A percentile compares a stretch with the other conserved stretches of the same genome.
These are phyloP conservation scores for Kodamaea nitidulidarum DNA, from an alignment of 805 yeast species.

Conservation along the genomic window DNA sequence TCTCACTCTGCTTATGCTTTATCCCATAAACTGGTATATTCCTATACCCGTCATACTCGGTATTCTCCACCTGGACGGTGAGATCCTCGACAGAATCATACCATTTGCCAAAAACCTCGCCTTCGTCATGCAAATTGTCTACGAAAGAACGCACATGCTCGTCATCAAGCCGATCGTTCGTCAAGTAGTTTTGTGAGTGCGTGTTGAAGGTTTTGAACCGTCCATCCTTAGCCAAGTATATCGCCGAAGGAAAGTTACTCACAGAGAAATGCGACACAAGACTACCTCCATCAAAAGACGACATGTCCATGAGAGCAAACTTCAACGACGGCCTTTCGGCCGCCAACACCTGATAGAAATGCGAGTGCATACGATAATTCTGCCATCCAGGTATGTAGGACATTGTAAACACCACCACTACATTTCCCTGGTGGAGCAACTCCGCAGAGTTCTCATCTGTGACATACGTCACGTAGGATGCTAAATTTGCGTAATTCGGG, in stretches of 20 bases:
- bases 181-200: conserved; percentile 17
- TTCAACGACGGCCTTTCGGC: conserved; percentile 10
- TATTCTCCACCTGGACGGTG: conserved; percentile 7
- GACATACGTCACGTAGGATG: conserved; percentile 15
- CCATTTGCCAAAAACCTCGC: conserved; percentile 11
- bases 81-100: conserved; percentile 10
- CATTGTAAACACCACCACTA: conserved; percentile 24
- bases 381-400: conserved; percentile 28
- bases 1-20: conserved; percentile 11
- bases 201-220: conserved; percentile 23
- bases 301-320: conserved; percentile 26
- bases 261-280: conserved; percentile 24
- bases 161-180: conserved; percentile 16
- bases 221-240: conserved; percentile 22
- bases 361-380: conserved; percentile 29
- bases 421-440: conserved; percentile 2
- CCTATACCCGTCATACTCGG: conserved; percentile 12
- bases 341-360: conserved; percentile 32
- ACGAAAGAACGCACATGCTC: conserved; percentile 14
- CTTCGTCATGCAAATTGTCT: conserved; percentile 4
- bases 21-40: conserved; percentile 14
- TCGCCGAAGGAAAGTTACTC: conserved; percentile 31
- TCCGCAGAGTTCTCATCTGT: conserved; percentile 6
- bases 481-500: conserved; percentile 22
- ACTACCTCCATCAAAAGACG: conserved; percentile 15